Base-by-base conservation (phyloP, 1,139 yeast genomes). In the Pichia sp. region DNA sequence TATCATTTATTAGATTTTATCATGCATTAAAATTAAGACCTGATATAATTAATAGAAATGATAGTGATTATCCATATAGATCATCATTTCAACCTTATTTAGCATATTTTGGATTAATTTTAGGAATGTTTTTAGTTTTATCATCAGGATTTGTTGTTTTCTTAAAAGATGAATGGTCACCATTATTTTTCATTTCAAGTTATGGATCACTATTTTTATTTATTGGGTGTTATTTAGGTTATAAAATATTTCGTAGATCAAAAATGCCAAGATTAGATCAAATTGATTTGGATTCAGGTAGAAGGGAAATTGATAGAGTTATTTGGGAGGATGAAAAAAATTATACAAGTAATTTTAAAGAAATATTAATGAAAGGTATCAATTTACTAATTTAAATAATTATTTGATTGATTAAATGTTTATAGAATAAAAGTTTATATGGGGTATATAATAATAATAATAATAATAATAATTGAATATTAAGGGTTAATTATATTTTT, bases 81-180 rank as follows among this genome's bases (percentile, higher is more conserved):
- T 80, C 94, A 4, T 87, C 87, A 8, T 72, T 81, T 37, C 95
- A 87, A 58, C 95, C 95, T 0, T 84, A 73, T 56, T 64, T 79
- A 28, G 92, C 95, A 0, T 74, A 78, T 39, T 66, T 79, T 52
- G 95, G 95, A 0, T 64, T 83, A 39, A 46, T 77, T 20, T 78
- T 82, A 1, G 73, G 86, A 2, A 51, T 70, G 1, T 38, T 76
- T 20, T 68, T 87, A 34, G 74, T 84, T 2, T 53, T 84, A 4
- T 69, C 80, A 25, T 76, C 81, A 73, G 96, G 96, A 0, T 82
- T 78, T 60, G 77, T 80, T 10, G 82, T 83, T 2, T 82, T 83
- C 51, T 61, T 83, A 43, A 63, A 66, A 8, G 79, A 72, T 1
- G 70, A 72, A 48, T 86, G 92, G 87, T 74, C 79, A 51, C 68